Base-by-base conservation (phyloP, 768 basidiomycete species). In the Tylopilus sp. region DNA sequence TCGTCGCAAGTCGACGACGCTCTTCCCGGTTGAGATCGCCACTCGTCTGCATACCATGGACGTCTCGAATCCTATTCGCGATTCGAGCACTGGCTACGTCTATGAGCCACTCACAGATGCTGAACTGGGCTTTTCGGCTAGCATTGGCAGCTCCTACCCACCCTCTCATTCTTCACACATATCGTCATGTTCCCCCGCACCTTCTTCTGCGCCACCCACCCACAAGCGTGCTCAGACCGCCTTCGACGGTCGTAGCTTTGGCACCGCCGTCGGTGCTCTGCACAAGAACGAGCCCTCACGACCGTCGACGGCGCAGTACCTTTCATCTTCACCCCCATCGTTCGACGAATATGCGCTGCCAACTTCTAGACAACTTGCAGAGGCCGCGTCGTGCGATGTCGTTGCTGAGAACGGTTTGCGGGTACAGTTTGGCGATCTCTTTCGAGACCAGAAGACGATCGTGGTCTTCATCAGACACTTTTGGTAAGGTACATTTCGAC, bases 381-480 rank as follows among this genome's bases (percentile, higher is more conserved):
- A 75, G 20, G 92, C 86, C 3, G 79, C 83, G 1, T 67, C 79
- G 15, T 73, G 88, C 26, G 71, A 78, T 18, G 79, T 95, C 51
- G 75, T 87, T 39, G 79, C 81, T 36, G 81, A 86, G 53, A 79
- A 80, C 13, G 92, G 91, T 3, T 59, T 81, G 9, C 75, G 79
- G 9, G 73, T 88, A 48, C 73, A 69, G 31, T 92, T 95, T 54
- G 85, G 87, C 0, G 79, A 83, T 21, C 67, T 95, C 36, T 84
- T 86, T 60, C 74, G 62, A 41, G 65, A 73, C 11, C 72, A 74
- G 55, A 78, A 73, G 64, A 86, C 85, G 1, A 77, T 93, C 55
- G 82, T 92, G 47, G 70, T 93, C 38, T 95, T 95, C 72, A 85
- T 97, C 56, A 76, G 93, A 39, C 89, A 92, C 68, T 93, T 93